These are phyloP conservation scores for Lotmaria passim DNA, from an alignment of 208 protist genomes.

Conservation along the genomic window DNA sequence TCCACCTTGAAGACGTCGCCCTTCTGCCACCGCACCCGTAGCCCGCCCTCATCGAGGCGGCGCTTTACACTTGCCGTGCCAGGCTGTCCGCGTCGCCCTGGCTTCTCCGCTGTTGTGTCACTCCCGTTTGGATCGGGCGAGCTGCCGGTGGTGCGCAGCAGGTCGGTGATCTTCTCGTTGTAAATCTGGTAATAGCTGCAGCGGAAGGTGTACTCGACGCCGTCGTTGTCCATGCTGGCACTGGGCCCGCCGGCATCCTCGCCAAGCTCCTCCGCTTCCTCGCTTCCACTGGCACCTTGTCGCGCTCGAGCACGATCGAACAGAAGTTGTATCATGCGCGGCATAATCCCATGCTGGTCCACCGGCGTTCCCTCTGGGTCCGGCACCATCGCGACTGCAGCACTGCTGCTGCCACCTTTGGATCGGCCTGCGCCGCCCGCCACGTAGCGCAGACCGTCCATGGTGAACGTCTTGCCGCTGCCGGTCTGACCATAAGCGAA, in stretches of 20 bases:
- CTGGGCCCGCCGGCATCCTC: neutral
- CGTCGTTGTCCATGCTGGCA: slow-evolving; percentile 21
- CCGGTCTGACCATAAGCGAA: slow-evolving; percentile 93
- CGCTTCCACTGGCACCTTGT: slow-evolving; percentile 27
- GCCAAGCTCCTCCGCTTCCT: neutral
- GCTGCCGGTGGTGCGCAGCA: slow-evolving; percentile 52
- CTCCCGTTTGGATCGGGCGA: slow-evolving; percentile 3
- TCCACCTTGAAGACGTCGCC: slow-evolving; percentile 85
- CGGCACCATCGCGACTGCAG: slow-evolving; percentile 11
- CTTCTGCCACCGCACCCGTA: slow-evolving; percentile 67
- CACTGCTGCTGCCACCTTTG: too few relatives aligned
- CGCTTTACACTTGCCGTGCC: slow-evolving; percentile 1
- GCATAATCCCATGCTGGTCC: slow-evolving; percentile 80
- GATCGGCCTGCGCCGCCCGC: slow-evolving; percentile 4
- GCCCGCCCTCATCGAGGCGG: slow-evolving; percentile 28
- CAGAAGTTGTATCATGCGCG: slow-evolving; percentile 75
- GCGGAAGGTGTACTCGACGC: slow-evolving; percentile 64
- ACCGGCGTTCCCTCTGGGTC: slow-evolving; percentile 37
- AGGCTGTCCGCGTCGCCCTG: neutral
- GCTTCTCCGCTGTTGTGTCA: neutral
- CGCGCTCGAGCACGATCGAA: slow-evolving; percentile 73
- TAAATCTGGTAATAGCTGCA: slow-evolving; percentile 93
- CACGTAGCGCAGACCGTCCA: slow-evolving; percentile 78
- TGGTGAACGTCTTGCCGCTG: slow-evolving; percentile 92
- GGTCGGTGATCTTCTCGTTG: slow-evolving; percentile 89